Evolutionary conservation across 345 rosid genomes (phyloP).

Genomic region (Lumnitzera racemosa): DNA sequence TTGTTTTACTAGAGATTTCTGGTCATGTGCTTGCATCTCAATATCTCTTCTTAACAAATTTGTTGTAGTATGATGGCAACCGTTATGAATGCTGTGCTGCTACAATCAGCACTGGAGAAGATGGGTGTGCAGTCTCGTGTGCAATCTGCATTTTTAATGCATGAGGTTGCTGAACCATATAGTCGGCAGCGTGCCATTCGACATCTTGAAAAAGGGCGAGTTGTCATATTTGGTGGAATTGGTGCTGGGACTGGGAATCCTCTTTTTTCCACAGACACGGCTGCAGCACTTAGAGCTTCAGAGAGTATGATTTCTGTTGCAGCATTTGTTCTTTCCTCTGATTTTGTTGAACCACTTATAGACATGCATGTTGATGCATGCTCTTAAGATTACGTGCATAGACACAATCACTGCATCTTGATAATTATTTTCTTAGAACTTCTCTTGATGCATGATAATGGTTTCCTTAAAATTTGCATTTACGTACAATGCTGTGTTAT

Average conservation of each 20-base stretch:
- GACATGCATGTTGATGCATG: background rate
- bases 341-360: background rate
- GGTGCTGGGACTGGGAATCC: slow-evolving; percentile 88
- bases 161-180: slow-evolving; percentile 79
- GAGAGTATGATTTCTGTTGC: slow-evolving; percentile 43
- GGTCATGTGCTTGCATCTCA: background rate
- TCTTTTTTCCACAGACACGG: slow-evolving; percentile 81
- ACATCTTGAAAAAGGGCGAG: slow-evolving; percentile 93
- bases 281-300: slow-evolving; percentile 83
- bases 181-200: slow-evolving; percentile 66
- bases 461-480: background rate
- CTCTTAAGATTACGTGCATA: slow-evolving; percentile 1
- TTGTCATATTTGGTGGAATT: slow-evolving; percentile 87
- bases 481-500: background rate
- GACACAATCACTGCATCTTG: background rate
- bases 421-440: background rate
- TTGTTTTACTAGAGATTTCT: background rate
- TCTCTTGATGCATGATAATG: too few relatives aligned
- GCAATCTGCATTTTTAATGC: slow-evolving; percentile 66
- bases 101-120: slow-evolving; percentile 84
- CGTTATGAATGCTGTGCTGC: slow-evolving; percentile 78
- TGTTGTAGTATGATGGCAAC: slow-evolving; percentile 83
- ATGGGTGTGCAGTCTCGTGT: slow-evolving; percentile 63
- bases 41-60: slow-evolving; percentile 1
- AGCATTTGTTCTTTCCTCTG: background rate